These are phyloP conservation scores for Alternaria brassicicola DNA, from an alignment of 2,329 filamentous ascomycete species.

Conservation along the genomic window DNA sequence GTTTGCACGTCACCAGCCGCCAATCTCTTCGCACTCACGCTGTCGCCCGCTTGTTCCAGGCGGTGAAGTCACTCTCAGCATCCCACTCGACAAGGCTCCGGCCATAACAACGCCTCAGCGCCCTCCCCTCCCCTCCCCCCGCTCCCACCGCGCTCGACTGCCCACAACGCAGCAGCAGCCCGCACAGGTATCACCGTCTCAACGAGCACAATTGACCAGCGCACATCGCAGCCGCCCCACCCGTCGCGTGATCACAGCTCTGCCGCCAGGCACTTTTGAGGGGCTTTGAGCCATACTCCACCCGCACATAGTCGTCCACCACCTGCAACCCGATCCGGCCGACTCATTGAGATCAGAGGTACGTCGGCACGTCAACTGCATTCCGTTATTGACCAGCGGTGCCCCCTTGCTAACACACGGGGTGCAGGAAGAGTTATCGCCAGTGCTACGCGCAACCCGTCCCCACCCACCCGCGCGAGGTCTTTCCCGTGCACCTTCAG, in stretches of 20 bases:
- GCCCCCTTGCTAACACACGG: constrained; percentile 29
- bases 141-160: constrained; percentile 37
- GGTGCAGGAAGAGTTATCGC: constrained; percentile 26
- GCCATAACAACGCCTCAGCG: constrained; percentile 45
- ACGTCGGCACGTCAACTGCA: constrained; percentile 21
- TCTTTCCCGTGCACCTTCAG: constrained; percentile 39
- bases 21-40: constrained; percentile 18
- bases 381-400: constrained; percentile 13
- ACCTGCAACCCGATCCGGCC: constrained; percentile 23
- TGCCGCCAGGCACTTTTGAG: constrained; percentile 47
- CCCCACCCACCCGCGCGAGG: constrained; percentile 43
- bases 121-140: constrained; percentile 31
- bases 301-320: constrained; percentile 34
- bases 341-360: constrained; percentile 40
- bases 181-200: constrained; percentile 36
- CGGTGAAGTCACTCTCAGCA: constrained; percentile 48
- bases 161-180: constrained; percentile 37
- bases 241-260: constrained; percentile 44
- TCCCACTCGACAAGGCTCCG: constrained; percentile 45
- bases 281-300: constrained; percentile 50
- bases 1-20: constrained; percentile 23
- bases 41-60: constrained; percentile 34
- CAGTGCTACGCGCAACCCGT: constrained; percentile 34
- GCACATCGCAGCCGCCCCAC: constrained; percentile 30
- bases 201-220: constrained; percentile 38